Evolutionary conservation across 2,329 filamentous ascomycete species (phyloP).

Genomic region (Ophiostoma novo-ulmi): DNA sequence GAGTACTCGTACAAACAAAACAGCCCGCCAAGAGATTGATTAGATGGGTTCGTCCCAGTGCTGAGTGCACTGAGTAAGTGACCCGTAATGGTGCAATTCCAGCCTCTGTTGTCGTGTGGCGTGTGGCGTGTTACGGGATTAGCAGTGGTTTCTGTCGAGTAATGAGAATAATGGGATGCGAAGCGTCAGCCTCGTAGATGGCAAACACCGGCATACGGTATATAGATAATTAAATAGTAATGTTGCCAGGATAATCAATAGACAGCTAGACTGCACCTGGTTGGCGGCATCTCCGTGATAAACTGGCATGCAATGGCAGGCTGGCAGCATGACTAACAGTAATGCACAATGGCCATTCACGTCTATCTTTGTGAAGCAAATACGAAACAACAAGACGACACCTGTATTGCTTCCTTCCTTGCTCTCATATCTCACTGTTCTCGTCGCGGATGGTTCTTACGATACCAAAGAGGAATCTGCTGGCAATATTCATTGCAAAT

Average conservation of each 20-base stretch:
- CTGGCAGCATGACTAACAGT: background rate
- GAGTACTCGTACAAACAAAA: background rate
- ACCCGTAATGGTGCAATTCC: background rate
- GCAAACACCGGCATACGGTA: background rate
- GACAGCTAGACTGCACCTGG: background rate
- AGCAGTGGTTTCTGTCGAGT: background rate
- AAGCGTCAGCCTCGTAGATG: constrained; percentile 1
- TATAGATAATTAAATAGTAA: background rate
- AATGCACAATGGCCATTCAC: background rate
- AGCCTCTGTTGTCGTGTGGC: background rate
- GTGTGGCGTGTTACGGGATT: background rate
- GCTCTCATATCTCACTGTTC: background rate
- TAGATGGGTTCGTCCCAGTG: background rate
- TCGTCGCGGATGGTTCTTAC: too few relatives aligned
- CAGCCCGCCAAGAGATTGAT: constrained; percentile 21
- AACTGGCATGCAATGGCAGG: background rate
- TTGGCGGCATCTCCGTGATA: background rate
- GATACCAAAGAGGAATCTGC: background rate
- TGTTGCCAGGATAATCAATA: too few relatives aligned
- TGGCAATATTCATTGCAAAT: background rate
- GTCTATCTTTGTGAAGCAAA: background rate
- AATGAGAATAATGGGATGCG: background rate
- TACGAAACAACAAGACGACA: background rate
- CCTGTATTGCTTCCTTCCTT: background rate
- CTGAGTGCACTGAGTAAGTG: background rate